phyloP scores from a whole-genome alignment of 495 filamentous ascomycete species.

The Rhypophila decipiens region DNA sequence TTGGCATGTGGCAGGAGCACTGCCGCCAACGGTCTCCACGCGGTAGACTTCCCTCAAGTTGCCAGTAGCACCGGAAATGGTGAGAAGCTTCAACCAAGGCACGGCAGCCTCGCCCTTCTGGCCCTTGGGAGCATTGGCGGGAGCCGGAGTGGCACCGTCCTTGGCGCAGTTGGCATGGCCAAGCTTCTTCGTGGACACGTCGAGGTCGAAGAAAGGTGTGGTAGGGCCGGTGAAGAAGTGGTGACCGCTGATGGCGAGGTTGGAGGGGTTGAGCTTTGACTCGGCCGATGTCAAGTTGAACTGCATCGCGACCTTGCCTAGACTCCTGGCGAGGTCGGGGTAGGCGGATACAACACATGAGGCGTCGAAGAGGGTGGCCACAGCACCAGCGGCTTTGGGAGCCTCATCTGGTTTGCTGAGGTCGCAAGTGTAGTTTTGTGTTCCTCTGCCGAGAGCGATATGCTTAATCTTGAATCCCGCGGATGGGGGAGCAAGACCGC shows the following conservation, averaged over 20 bases:
- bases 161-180: conserved; percentile 60
- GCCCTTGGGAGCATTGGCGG: conserved; percentile 47
- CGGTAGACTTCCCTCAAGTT: conserved; percentile 71
- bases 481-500: conserved; percentile 50
- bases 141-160: conserved; percentile 48
- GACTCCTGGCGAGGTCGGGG: conserved; percentile 53
- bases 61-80: conserved; percentile 49
- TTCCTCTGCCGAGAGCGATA: conserved; percentile 81
- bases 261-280: conserved; percentile 41
- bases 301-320: conserved; percentile 50
- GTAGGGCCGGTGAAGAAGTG: conserved; percentile 68
- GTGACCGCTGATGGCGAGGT: conserved; percentile 60
- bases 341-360: conserved; percentile 67
- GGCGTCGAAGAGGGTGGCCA: conserved; percentile 82
- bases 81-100: conserved; percentile 59
- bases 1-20: conserved; percentile 66
- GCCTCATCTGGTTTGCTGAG: conserved; percentile 45
- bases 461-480: conserved; percentile 58
- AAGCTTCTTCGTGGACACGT: conserved; percentile 39
- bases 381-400: conserved; percentile 65
- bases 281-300: conserved; percentile 41
- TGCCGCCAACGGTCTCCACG: conserved; percentile 79
- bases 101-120: conserved; percentile 54
- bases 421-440: conserved; percentile 88
- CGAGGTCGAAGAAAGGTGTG: conserved; percentile 74